phyloP scores from a whole-genome alignment of 202 grass and related monocot species.

The Schoenoplectus triqueter region DNA sequence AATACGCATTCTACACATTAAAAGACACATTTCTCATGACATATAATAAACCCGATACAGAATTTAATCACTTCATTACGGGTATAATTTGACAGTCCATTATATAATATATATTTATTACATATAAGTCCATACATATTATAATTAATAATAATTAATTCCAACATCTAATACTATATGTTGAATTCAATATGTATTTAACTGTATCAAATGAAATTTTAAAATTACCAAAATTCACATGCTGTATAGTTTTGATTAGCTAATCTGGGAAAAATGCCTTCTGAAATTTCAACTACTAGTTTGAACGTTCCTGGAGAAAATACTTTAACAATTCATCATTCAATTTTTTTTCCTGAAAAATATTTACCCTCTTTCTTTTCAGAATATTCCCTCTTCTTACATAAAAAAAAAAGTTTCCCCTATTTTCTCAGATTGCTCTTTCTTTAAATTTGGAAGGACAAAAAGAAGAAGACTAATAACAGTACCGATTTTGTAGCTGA shows the following conservation, averaged over 20 bases:
- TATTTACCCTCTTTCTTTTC: not conserved
- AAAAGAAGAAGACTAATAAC: not conserved
- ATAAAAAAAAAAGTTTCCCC: conserved; percentile 1
- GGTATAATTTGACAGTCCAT: too few relatives aligned
- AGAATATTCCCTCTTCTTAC: not conserved
- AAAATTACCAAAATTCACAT: not conserved
- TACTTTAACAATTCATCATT: not conserved
- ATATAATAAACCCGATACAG: not conserved
- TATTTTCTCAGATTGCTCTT: not conserved
- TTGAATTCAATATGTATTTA: not conserved
- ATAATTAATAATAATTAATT: not conserved
- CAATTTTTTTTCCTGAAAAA: not conserved
- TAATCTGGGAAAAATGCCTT: not conserved
- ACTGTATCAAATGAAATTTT: not conserved
- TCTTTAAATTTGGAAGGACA: not conserved
- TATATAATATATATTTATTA: too few relatives aligned
- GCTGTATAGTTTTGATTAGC: not conserved
- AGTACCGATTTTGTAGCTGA: conserved; percentile 25
- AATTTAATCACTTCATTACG: too few relatives aligned
- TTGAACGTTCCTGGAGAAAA: not conserved
- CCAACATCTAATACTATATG: not conserved
- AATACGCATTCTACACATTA: too few relatives aligned
- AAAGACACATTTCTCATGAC: too few relatives aligned
- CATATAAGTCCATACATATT: conserved; percentile 5
- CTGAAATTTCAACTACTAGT: not conserved